Evolutionary conservation across 768 basidiomycete species (phyloP), one percentile per base, ranked within the genome.

Genomic region (Phallus indusiatus): DNA sequence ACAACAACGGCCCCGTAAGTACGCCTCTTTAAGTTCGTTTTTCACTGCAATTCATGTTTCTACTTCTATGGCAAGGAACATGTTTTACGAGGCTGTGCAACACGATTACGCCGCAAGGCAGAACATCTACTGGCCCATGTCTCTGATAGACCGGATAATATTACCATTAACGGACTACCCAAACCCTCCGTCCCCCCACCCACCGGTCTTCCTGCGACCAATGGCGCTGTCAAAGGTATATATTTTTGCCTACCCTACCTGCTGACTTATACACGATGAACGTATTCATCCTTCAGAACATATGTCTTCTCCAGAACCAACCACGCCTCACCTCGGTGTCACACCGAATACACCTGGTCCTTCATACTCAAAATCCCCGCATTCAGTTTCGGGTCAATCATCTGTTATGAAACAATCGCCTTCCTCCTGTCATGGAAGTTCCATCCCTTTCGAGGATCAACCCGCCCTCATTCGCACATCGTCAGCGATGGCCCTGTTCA

Each of bases 1-100:
- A 98, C 71, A 99, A 99, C 70, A 86, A 90, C 17, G 80, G 85
- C 11, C 88, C 93, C 76, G 94, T 92, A 64, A 61, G 87, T 78
- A 16, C n/a, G 49, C 58, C 22, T n/a, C 24, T 14, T 21, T 47
- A 8, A 22, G 50, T 37, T 16, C 21, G 16, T 54, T 53, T 54
- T 53, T 11, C 35, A 35, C 48, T 22, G 34, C 10, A 46, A 64
- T 54, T n/a, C n/a, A n/a, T 28, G 54, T 55, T 28, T 51, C 60
- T 55, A 50, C n/a, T 35, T 34, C 52, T 14, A 48, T 35, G 33
- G 10, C 42, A 70, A 96, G 93, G 82, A 83, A 59, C 95, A 99
- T 68, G 95, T 91, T 1, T 80, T 99, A 48, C 84, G 93, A 48
- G 80, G 79, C 56, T 88, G 87, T 61, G 94, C 90, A 1, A 78